phyloP scores from a whole-genome alignment of 1,139 yeast species.

The Taiozyma onychis region DNA sequence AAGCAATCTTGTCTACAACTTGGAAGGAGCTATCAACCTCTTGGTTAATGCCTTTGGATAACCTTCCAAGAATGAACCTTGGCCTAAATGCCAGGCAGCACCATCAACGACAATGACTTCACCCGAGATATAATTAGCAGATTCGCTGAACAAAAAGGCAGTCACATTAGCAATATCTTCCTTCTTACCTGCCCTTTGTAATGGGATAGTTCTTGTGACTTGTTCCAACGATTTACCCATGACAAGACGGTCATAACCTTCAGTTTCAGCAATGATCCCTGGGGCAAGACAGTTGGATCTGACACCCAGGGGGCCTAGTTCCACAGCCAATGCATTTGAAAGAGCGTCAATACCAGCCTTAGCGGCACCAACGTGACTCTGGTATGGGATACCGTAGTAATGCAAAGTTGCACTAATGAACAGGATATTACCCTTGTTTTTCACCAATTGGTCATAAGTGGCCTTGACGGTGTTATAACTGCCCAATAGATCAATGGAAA shows the following conservation, averaged over 20 bases:
- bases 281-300: constrained; percentile 83
- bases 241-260: constrained; percentile 62
- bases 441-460: constrained; percentile 54
- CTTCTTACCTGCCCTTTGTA: constrained; percentile 71
- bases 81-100: constrained; percentile 80
- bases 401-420: constrained; percentile 86
- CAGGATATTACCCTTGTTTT: constrained; percentile 64
- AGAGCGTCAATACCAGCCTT: constrained; percentile 92
- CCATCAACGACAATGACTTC: constrained; percentile 84
- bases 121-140: constrained; percentile 76
- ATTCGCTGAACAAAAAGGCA: constrained; percentile 75
- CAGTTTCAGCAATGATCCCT: constrained; percentile 77
- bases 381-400: constrained; percentile 82
- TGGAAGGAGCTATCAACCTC: constrained; percentile 24
- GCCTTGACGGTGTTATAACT: constrained; percentile 87
- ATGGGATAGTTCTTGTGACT: constrained; percentile 49
- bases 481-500: constrained; percentile 79
- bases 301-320: constrained; percentile 82
- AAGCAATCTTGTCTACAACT: constrained; percentile 15
- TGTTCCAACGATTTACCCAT: constrained; percentile 37
- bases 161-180: constrained; percentile 87
- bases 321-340: constrained; percentile 77
- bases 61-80: constrained; percentile 29
- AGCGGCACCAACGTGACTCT: constrained; percentile 85
- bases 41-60: constrained; percentile 35